phyloP scores from a whole-genome alignment of 441 rosid genomes.

The Mallotus japonicus region DNA sequence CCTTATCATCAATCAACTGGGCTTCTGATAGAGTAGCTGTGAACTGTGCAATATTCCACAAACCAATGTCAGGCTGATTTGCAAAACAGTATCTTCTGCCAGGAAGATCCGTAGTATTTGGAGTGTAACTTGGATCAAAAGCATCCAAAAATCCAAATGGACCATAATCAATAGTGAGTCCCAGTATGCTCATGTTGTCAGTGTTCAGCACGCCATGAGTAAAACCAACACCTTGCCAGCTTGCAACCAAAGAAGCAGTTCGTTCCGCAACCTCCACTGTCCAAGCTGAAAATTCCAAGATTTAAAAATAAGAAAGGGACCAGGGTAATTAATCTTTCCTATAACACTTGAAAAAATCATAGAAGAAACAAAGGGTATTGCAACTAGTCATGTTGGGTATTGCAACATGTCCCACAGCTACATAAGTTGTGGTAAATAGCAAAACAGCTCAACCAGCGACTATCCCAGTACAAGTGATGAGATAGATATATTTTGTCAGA shows the following conservation, averaged over 20 bases:
- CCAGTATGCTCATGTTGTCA: constrained; percentile 95
- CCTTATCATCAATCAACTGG: constrained; percentile 72
- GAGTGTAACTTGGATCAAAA: constrained; percentile 95
- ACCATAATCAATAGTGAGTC: constrained; percentile 94
- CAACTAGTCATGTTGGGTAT: neutral
- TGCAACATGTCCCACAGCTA: neutral
- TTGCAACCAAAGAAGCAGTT: constrained; percentile 77
- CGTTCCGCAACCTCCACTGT: constrained; percentile 87
- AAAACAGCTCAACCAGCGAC: neutral
- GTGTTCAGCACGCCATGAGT: constrained; percentile 98
- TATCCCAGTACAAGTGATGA: neutral
- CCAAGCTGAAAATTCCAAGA: constrained; percentile 63
- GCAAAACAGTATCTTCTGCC: constrained; percentile 97
- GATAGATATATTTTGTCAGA: neutral
- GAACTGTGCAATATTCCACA: constrained; percentile 93
- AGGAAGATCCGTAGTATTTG: constrained; percentile 96
- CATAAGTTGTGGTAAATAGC: neutral
- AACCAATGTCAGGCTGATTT: constrained; percentile 91
- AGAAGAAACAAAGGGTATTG: neutral
- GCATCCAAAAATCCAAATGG: constrained; percentile 99
- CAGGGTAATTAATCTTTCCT: constrained; percentile 10
- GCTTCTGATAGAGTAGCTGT: constrained; percentile 65
- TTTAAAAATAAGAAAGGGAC: neutral
- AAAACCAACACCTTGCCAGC: constrained; percentile 98
- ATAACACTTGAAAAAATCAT: neutral